Percentiles rank a stretch among this genome's conserved stretches.
phyloP scores from a whole-genome alignment of 2,329 filamentous ascomycete species.

The Neophaeococcomyces mojaviensis region DNA sequence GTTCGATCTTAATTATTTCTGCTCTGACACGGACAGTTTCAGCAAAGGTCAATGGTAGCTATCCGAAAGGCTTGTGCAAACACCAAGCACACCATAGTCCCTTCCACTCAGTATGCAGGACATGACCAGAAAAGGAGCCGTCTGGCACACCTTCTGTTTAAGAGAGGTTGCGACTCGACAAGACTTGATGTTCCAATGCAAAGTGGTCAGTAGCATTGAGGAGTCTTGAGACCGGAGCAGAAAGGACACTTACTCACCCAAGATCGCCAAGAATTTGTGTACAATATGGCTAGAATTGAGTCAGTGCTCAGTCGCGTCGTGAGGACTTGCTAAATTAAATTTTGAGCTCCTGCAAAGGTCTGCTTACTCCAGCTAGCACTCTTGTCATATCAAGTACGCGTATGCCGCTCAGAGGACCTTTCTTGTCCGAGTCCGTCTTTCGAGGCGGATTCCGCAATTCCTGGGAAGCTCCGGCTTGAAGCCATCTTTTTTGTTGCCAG shows the following conservation, averaged over 20 bases:
- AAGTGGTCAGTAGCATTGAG: too few species aligned
- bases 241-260: slow-evolving; percentile 60
- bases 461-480: not conserved
- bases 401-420: slow-evolving; percentile 67
- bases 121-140: slow-evolving; percentile 1
- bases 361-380: slow-evolving; percentile 81
- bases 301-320: slow-evolving; percentile 11
- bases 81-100: not conserved
- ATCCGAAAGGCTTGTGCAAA: too few species aligned
- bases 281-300: slow-evolving; percentile 70
- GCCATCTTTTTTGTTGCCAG: slow-evolving; percentile 3
- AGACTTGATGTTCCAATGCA: too few species aligned
- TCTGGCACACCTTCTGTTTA: too few species aligned
- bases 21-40: slow-evolving; percentile 50
- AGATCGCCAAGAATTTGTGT: slow-evolving; percentile 95
- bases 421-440: slow-evolving; percentile 1
- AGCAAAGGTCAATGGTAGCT: too few species aligned
- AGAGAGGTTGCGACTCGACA: too few species aligned
- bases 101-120: not conserved
- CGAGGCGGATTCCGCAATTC: slow-evolving; percentile 1
- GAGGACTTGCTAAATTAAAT: too few species aligned
- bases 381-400: slow-evolving; percentile 93
- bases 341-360: slow-evolving; percentile 1
- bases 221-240: too few species aligned
- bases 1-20: slow-evolving; percentile 95